Evolutionary conservation across 2,329 filamentous ascomycete species (phyloP).

Genomic region (Phaeosphaeriaceae sp.): DNA sequence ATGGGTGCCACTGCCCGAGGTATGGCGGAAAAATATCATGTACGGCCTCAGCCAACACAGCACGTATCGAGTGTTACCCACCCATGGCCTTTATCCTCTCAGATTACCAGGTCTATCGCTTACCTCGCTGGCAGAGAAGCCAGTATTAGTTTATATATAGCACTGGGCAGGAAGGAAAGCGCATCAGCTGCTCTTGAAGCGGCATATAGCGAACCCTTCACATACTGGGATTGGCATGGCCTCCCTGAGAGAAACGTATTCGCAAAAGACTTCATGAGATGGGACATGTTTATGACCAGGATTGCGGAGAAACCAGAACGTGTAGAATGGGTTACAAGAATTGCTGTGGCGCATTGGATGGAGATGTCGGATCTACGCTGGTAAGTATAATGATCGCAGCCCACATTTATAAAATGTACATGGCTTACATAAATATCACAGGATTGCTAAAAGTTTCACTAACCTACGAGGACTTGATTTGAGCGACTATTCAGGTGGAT

Average conservation of each 20-base stretch:
- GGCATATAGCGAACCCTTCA: conserved; percentile 31
- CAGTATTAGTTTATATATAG: conserved; percentile 17
- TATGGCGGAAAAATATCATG: background rate
- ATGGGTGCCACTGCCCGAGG: too few species aligned
- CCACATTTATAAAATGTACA: too few species aligned
- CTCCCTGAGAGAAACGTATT: conserved; percentile 4
- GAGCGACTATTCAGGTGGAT: conserved; percentile 16
- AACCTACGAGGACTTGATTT: conserved; percentile 27
- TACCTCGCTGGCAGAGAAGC: conserved; percentile 19
- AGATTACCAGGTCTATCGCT: conserved; percentile 5
- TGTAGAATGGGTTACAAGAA: conserved; percentile 22
- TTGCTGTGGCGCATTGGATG: conserved; percentile 37
- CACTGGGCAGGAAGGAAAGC: conserved; percentile 2
- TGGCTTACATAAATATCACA: background rate
- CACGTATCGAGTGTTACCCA: background rate
- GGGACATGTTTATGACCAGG: conserved; percentile 22
- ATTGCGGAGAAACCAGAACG: conserved; percentile 8
- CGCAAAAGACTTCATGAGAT: conserved; percentile 11
- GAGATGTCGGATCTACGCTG: conserved; percentile 23
- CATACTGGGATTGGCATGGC: conserved; percentile 35
- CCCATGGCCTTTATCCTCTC: conserved; percentile 6
- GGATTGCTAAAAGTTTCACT: conserved; percentile 21
- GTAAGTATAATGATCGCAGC: conserved; percentile 5
- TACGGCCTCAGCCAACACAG: background rate
- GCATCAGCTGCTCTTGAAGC: conserved; percentile 6